A percentile compares a stretch with the other conserved stretches of the same genome.
These are phyloP conservation scores for Yamadazyma spencermartinsiae DNA, from an alignment of 1,139 yeast genomes.

Conservation along the genomic window DNA sequence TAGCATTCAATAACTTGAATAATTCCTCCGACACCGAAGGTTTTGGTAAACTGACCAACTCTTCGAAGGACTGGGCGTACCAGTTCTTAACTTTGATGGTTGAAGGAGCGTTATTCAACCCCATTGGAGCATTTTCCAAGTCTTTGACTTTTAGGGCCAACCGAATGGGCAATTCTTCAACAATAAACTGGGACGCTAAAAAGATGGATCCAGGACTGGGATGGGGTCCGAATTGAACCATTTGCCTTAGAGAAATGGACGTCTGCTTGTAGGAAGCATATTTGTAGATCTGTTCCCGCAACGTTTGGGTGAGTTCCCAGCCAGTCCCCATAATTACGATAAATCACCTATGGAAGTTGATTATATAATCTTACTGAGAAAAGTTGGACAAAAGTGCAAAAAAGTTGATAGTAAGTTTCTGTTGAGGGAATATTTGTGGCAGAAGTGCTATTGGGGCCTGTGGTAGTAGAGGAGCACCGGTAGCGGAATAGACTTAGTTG, in stretches of 20 bases:
- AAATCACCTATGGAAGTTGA: too few relatives aligned
- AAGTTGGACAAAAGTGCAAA: too few relatives aligned
- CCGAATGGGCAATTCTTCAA: conserved; percentile 84
- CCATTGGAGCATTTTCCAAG: conserved; percentile 76
- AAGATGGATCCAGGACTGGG: conserved; percentile 80
- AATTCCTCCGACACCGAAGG: conserved; percentile 47
- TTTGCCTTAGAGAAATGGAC: conserved; percentile 79
- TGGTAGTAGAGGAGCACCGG: background rate
- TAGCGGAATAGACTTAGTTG: background rate
- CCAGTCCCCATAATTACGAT: conserved; percentile 52
- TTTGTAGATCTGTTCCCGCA: conserved; percentile 42
- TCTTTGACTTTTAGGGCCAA: conserved; percentile 86
- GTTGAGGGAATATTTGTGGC: too few relatives aligned
- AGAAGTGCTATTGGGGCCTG: background rate
- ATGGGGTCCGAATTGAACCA: conserved; percentile 88
- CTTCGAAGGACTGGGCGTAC: conserved; percentile 92
- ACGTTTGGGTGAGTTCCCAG: conserved; percentile 45
- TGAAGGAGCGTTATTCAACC: conserved; percentile 70
- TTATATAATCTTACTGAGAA: background rate
- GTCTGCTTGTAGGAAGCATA: conserved; percentile 82
- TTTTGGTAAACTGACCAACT: conserved; percentile 58
- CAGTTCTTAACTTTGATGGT: conserved; percentile 78
- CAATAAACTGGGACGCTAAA: conserved; percentile 81
- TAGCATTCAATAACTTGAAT: conserved; percentile 32
- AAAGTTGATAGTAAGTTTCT: background rate